These are phyloP conservation scores for Carex pumila DNA, from an alignment of 176 grass and related monocot species.

Conservation along the genomic window DNA sequence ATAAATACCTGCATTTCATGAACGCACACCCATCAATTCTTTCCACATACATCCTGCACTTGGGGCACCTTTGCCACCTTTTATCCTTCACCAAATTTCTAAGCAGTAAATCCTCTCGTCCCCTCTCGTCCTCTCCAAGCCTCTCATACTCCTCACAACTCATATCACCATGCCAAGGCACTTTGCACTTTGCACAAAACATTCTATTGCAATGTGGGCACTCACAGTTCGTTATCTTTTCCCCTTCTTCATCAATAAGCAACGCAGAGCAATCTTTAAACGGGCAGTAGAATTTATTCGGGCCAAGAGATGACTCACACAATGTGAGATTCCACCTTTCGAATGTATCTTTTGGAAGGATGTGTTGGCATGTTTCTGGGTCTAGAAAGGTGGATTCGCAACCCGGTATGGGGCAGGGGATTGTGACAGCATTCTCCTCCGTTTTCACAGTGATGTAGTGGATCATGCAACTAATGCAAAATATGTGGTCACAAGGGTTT, in stretches of 20 bases:
- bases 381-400: conserved; percentile 33
- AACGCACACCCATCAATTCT: conserved; percentile 44
- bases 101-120: conserved; percentile 34
- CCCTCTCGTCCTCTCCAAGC: conserved; percentile 34
- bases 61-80: conserved; percentile 70
- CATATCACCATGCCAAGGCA: conserved; percentile 58
- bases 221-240: conserved; percentile 16
- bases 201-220: conserved; percentile 65
- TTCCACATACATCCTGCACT: conserved; percentile 65
- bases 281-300: conserved; percentile 64
- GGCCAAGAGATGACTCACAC: conserved; percentile 44
- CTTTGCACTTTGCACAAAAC: conserved; percentile 47
- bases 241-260: conserved; percentile 25
- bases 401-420: conserved; percentile 43
- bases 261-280: conserved; percentile 64
- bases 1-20: conserved; percentile 77
- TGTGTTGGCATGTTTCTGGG: conserved; percentile 27
- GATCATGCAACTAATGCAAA: conserved; percentile 49
- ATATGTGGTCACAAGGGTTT: conserved; percentile 35
- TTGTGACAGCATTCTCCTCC: conserved; percentile 27
- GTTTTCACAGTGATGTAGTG: conserved; percentile 48
- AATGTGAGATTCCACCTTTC: conserved; percentile 40
- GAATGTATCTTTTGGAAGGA: conserved; percentile 41
- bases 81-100: conserved; percentile 42
- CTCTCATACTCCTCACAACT: conserved; percentile 42